Percentiles rank a stretch among this genome's conserved stretches.
Evolutionary conservation across 2,329 filamentous ascomycete genomes (phyloP).

Genomic region (Diaporthe sp.): DNA sequence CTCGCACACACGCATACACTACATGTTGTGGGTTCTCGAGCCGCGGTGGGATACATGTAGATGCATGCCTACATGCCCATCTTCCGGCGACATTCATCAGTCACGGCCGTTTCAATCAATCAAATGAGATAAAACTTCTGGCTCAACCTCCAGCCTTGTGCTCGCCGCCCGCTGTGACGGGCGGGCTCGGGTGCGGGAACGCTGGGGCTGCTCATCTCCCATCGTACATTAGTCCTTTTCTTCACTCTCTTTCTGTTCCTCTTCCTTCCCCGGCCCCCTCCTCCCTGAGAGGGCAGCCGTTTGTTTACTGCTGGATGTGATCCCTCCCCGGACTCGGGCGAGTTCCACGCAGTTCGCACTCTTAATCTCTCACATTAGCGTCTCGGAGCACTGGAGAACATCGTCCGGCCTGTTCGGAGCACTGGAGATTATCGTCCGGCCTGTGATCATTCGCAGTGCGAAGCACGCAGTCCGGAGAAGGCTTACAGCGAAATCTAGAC

Average conservation of each 20-base stretch:
- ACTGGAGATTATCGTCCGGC: background rate
- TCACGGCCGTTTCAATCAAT: background rate
- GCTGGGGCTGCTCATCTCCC: conserved; percentile 31
- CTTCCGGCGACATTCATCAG: background rate
- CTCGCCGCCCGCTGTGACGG: background rate
- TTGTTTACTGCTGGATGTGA: conserved; percentile 25
- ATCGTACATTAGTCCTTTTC: conserved; percentile 21
- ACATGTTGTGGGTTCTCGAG: conserved; percentile 17
- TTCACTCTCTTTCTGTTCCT: background rate
- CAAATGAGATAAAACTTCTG: conserved; percentile 18
- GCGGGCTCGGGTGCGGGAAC: background rate
- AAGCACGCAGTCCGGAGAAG: background rate
- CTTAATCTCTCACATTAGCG: background rate
- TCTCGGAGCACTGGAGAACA: conserved; percentile 9
- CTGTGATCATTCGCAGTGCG: background rate
- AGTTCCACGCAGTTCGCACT: conserved; percentile 12
- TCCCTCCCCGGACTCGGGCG: background rate
- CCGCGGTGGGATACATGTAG: conserved; percentile 5
- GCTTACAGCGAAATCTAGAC: background rate
- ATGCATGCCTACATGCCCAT: conserved; percentile 4
- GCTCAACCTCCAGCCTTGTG: conserved; percentile 20
- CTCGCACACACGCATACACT: background rate
- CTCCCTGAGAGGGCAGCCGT: conserved; percentile 5
- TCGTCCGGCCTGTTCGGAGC: background rate
- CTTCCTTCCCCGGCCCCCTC: background rate